These are phyloP conservation scores for Speleostelium caveatum DNA, from an alignment of 78 protist species.

Conservation along the genomic window DNA sequence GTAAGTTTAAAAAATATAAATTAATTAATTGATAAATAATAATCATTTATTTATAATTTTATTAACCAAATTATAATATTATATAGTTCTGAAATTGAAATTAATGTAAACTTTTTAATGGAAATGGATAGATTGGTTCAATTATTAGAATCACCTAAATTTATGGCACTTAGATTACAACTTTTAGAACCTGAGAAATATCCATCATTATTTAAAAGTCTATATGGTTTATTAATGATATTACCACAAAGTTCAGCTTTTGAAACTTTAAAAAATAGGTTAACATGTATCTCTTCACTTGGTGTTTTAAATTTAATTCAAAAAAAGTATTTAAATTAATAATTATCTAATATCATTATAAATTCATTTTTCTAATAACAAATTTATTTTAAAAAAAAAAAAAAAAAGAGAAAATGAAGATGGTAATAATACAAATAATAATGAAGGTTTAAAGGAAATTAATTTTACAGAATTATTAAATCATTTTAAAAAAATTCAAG, in stretches of 20 bases:
- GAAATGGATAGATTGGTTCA: constrained; percentile 96
- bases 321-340: constrained; percentile 45
- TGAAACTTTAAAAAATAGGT: constrained; percentile 77
- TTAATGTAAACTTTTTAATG: constrained; percentile 90
- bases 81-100: constrained; percentile 82
- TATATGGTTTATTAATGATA: constrained; percentile 97
- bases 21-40: not conserved
- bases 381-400: not conserved
- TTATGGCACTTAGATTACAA: constrained; percentile 85
- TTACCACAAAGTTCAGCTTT: constrained; percentile 96
- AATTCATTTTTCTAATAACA: not conserved
- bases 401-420: constrained; percentile 56
- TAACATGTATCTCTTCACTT: constrained; percentile 81
- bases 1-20: not conserved
- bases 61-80: not conserved
- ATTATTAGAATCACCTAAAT: constrained; percentile 96
- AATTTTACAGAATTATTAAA: constrained; percentile 47
- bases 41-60: not conserved
- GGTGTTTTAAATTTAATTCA: constrained; percentile 60
- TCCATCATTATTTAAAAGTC: constrained; percentile 88
- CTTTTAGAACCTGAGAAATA: constrained; percentile 79
- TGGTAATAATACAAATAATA: constrained; percentile 52
- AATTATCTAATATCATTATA: not conserved
- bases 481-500: constrained; percentile 66
- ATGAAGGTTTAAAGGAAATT: constrained; percentile 63